These are phyloP conservation scores for Lodderomyces theae DNA, from an alignment of 1,139 yeast species.

Conservation along the genomic window DNA sequence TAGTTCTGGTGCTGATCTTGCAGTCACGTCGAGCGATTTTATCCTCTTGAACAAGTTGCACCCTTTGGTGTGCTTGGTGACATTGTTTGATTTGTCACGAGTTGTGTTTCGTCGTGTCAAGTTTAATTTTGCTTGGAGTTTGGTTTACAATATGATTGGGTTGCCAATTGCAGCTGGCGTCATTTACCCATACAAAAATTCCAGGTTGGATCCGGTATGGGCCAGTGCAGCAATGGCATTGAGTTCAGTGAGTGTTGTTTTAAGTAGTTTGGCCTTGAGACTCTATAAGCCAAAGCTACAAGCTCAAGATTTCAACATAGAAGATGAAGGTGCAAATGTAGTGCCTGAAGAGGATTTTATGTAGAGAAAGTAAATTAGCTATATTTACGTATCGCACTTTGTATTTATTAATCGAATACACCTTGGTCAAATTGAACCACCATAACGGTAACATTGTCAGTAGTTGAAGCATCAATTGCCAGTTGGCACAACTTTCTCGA, in stretches of 20 bases:
- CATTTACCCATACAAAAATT: slow-evolving; percentile 51
- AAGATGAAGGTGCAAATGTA: slow-evolving; percentile 2
- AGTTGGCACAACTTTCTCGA: slow-evolving; percentile 66
- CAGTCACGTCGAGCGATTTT: slow-evolving; percentile 58
- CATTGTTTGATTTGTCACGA: slow-evolving; percentile 44
- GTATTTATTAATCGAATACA: slow-evolving; percentile 26
- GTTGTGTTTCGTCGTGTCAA: slow-evolving; percentile 52
- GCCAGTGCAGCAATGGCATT: slow-evolving; percentile 61
- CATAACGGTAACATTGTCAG: slow-evolving; percentile 94
- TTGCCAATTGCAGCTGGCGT: slow-evolving; percentile 53
- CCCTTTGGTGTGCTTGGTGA: slow-evolving; percentile 49
- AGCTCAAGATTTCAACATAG: slow-evolving; percentile 17
- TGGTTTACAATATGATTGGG: slow-evolving; percentile 32
- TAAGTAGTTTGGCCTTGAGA: slow-evolving; percentile 16
- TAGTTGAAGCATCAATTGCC: slow-evolving; percentile 78
- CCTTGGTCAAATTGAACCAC: slow-evolving; percentile 59
- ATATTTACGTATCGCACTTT: neutral
- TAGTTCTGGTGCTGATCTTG: slow-evolving; percentile 59
- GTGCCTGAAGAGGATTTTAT: slow-evolving; percentile 10
- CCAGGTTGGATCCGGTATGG: slow-evolving; percentile 50
- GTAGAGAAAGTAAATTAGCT: neutral
- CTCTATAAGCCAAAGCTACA: slow-evolving; percentile 12
- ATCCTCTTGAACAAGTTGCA: slow-evolving; percentile 45
- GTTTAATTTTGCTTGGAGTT: slow-evolving; percentile 47
- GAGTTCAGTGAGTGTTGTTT: slow-evolving; percentile 57